Percentiles rank a stretch among this genome's conserved stretches.
These are phyloP conservation scores for Avena insularis DNA, from an alignment of 176 grass and related monocot species.

Conservation along the genomic window DNA sequence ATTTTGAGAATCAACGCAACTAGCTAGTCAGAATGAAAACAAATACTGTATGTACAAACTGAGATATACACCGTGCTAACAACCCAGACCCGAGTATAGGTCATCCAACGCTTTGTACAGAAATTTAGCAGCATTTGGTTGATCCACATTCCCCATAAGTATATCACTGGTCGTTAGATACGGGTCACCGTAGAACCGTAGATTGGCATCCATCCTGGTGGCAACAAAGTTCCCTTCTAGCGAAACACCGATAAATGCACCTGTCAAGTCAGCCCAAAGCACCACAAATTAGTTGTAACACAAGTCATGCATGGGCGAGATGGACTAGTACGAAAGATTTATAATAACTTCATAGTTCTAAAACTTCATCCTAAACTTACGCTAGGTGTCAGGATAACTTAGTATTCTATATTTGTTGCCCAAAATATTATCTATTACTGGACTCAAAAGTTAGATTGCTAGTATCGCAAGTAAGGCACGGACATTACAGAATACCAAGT, in stretches of 20 bases:
- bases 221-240: conserved; percentile 77
- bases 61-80: conserved; percentile 20
- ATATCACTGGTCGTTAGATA: conserved; percentile 83
- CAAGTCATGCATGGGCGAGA: background rate
- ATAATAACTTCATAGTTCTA: background rate
- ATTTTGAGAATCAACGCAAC: conserved; percentile 24
- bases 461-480: background rate
- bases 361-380: background rate
- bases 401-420: background rate
- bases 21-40: conserved; percentile 1
- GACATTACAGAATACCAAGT: background rate
- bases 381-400: background rate
- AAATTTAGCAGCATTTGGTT: conserved; percentile 71
- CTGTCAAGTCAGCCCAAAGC: conserved; percentile 32
- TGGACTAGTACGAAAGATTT: background rate
- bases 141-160: conserved; percentile 65
- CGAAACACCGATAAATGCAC: conserved; percentile 86
- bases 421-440: background rate
- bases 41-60: conserved; percentile 17
- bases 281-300: conserved; percentile 4
- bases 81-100: conserved; percentile 49
- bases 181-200: conserved; percentile 77
- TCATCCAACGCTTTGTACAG: conserved; percentile 71
- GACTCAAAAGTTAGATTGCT: background rate
- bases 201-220: conserved; percentile 70